Percentiles rank a stretch among this genome's conserved stretches.
These are phyloP conservation scores for Remersonia thermophila DNA, from an alignment of 2,329 filamentous ascomycete genomes.

Conservation along the genomic window DNA sequence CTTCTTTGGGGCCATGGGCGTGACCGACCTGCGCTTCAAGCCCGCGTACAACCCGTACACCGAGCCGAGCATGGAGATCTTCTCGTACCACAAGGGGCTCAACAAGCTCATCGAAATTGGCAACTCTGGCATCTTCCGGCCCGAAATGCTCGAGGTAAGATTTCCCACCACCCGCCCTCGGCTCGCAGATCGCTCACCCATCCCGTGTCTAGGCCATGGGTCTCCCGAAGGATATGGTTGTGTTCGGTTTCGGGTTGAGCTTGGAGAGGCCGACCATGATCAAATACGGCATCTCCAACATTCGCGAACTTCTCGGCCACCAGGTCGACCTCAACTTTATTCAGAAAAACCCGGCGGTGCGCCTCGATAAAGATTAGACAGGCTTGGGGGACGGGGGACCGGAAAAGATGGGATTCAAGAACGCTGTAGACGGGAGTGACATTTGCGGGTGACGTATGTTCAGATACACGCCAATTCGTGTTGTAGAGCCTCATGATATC, in stretches of 20 bases:
- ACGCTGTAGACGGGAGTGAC: neutral
- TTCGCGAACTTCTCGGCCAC: constrained; percentile 83
- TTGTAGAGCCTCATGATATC: too few species aligned
- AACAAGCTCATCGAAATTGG: constrained; percentile 93
- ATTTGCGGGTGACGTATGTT: too few species aligned
- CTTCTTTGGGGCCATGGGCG: constrained; percentile 95
- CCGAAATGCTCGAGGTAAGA: constrained; percentile 66
- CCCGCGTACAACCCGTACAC: constrained; percentile 94
- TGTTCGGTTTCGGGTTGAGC: constrained; percentile 88
- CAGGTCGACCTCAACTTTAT: constrained; percentile 93
- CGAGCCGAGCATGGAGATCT: constrained; percentile 96
- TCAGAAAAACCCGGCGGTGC: constrained; percentile 78
- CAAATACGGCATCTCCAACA: constrained; percentile 82
- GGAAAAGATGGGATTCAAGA: neutral
- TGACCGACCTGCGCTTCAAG: constrained; percentile 78
- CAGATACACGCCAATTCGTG: too few species aligned
- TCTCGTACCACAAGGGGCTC: constrained; percentile 82
- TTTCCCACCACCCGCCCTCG: too few species aligned
- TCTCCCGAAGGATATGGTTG: constrained; percentile 60
- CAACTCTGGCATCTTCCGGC: constrained; percentile 97
- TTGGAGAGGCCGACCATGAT: constrained; percentile 97
- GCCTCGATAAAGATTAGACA: constrained; percentile 68
- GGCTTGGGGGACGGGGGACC: constrained; percentile 1
- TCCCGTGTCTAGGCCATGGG: constrained; percentile 7
- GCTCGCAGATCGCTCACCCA: too few species aligned